Conservation (phyloP, 257 asterid species). For the Solanum ossicruentum region DNA sequence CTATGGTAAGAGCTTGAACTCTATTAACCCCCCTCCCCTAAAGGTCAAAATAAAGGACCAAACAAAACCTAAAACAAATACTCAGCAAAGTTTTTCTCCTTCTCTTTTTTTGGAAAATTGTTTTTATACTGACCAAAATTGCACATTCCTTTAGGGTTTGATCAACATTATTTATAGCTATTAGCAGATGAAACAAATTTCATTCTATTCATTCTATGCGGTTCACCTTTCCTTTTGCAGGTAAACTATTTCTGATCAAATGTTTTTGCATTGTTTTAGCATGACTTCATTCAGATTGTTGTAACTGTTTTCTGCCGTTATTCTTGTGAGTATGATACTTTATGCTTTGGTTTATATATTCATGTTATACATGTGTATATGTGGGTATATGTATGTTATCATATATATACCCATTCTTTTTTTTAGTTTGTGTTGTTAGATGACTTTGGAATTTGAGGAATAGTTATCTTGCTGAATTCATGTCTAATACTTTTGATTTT, state of each 20-base stretch:
- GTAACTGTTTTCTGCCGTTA: background rate
- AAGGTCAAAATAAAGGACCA: slow-evolving; percentile 2
- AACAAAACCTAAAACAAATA: slow-evolving; percentile 4
- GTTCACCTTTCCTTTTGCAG: no score
- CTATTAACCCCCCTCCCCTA: background rate
- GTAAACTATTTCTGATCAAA: no score
- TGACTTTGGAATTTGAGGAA: background rate
- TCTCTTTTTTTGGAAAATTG: no score
- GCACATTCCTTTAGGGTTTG: no score
- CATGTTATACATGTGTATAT: background rate
- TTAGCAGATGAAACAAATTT: no score
- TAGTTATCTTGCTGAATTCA: background rate
- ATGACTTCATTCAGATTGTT: no score
- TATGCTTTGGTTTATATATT: background rate
- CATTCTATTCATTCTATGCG: no score
- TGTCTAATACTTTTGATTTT: background rate
- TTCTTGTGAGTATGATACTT: background rate
- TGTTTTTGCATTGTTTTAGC: no score
- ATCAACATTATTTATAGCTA: no score
- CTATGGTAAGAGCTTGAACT: slow-evolving; percentile 2
- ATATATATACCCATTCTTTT: background rate
- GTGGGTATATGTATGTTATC: background rate
- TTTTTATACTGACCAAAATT: no score
- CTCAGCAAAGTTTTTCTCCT: background rate
- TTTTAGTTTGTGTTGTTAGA: background rate